Base-by-base conservation (phyloP, 768 basidiomycete genomes). In the Botryobasidium botryosum region DNA sequence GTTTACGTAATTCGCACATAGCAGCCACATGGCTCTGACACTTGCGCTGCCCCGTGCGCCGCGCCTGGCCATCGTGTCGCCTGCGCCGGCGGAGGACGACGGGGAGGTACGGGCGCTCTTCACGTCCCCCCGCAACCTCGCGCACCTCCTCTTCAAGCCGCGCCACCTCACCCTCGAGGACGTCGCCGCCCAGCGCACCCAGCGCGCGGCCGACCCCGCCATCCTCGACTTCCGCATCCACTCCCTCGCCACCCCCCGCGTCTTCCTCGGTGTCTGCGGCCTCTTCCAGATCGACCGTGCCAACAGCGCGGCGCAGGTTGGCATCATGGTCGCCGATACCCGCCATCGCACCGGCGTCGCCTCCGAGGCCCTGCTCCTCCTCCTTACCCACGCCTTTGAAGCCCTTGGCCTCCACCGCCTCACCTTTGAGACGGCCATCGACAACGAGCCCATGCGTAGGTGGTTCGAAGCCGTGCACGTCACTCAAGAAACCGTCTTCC, bases 391-490 rank as follows among this genome's bases (percentile, higher is more conserved):
- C 45, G 57, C 61, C 1, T 70, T 71, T 46, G 69, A 68, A 45
- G 61, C 64, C 37, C 55, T 55, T 26, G 60, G 59, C 7, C 50
- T 70, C 13, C 68, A 69, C 49, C 57, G 69, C 10, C 61, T 62
- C 12, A 58, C 60, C 6, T 66, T 70, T 45, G 62, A 66, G 41
- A 69, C 68, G 1, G 57, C 55, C 6, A 53, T 55, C 27, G 60
- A 68, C 39, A 69, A 72, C 47, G 41, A 56, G 21, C 59, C 59
- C 0, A 71, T 72, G 69, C 58, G 64, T 17, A 55, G 55, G 12
- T 72, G 68, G 69, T 50, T 71, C 38, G 67, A 68, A 47, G 59
- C 64, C 17, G 61, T 61, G 10, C 64, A 61, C 5, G 60, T 63
- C 18, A 59, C 57, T 28, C 47, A 65, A 52, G 68, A 70, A 47